Percentiles rank a stretch among this genome's conserved stretches.
These are phyloP conservation scores for Pyricularia sp. DNA, from an alignment of 2,329 filamentous ascomycete genomes.

Conservation along the genomic window DNA sequence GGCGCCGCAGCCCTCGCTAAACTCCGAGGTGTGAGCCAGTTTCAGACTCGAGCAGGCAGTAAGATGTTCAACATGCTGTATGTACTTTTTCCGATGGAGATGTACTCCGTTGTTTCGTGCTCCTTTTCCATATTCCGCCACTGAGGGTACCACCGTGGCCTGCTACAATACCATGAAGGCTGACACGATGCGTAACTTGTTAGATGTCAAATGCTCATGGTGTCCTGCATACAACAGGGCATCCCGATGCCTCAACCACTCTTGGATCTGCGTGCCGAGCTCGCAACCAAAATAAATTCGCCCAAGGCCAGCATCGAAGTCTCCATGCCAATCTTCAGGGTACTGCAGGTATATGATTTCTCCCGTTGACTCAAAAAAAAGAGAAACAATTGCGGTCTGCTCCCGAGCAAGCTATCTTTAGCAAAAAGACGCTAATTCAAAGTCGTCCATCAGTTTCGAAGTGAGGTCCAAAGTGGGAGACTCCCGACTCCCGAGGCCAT, in stretches of 20 bases:
- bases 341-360: slow-evolving; percentile 19
- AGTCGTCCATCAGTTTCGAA: slow-evolving; percentile 23
- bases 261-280: slow-evolving; percentile 33
- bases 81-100: neutral
- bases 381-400: neutral
- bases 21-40: slow-evolving; percentile 37
- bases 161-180: neutral
- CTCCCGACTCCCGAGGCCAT: slow-evolving; percentile 29
- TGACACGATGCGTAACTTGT: neutral
- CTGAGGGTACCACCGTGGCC: neutral
- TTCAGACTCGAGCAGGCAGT: slow-evolving; percentile 32
- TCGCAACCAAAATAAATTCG: slow-evolving; percentile 21
- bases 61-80: slow-evolving; percentile 44
- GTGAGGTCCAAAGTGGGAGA: slow-evolving; percentile 31
- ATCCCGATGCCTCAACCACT: slow-evolving; percentile 38
- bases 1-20: slow-evolving; percentile 40
- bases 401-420: too few species aligned
- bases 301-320: slow-evolving; percentile 32
- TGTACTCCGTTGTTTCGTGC: neutral
- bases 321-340: slow-evolving; percentile 32
- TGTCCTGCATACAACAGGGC: slow-evolving; percentile 41
- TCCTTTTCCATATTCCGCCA: neutral
- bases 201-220: slow-evolving; percentile 34
- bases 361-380: neutral
- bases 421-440: neutral